Evolutionary conservation across 768 basidiomycete genomes (phyloP).

Genomic region (Amanita pallidorosea): DNA sequence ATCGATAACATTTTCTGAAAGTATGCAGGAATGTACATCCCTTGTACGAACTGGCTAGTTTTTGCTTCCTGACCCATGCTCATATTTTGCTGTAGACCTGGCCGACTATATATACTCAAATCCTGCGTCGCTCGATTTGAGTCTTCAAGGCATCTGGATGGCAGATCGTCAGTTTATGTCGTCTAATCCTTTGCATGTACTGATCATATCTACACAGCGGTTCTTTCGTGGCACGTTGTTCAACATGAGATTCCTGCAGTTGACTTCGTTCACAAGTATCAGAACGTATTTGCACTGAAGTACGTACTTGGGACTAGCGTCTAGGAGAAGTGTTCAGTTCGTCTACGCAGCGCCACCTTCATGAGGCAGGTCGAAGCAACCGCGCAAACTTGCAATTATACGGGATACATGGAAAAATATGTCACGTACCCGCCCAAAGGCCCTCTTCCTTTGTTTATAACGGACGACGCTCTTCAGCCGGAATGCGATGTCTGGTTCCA

Average conservation of each 20-base stretch:
- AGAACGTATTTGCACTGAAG: constrained; percentile 67
- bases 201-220: constrained; percentile 24
- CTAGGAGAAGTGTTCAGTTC: neutral
- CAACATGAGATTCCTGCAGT: constrained; percentile 65
- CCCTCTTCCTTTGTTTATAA: constrained; percentile 54
- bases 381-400: constrained; percentile 47
- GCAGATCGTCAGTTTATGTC: constrained; percentile 43
- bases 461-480: constrained; percentile 27
- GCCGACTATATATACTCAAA: constrained; percentile 65
- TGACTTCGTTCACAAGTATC: constrained; percentile 46
- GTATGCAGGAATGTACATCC: constrained; percentile 58
- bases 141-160: constrained; percentile 64
- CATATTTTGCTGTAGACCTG: constrained; percentile 37
- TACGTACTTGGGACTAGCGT: constrained; percentile 18
- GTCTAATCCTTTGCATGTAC: neutral
- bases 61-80: neutral
- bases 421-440: constrained; percentile 61
- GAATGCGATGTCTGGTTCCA: constrained; percentile 62
- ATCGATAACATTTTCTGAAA: constrained; percentile 14
- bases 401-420: constrained; percentile 50
- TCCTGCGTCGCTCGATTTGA: constrained; percentile 37
- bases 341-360: constrained; percentile 41
- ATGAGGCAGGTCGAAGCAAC: constrained; percentile 44
- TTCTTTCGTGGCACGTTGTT: constrained; percentile 50
- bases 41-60: constrained; percentile 31